phyloP scores from a whole-genome alignment of 1,139 yeast species.

The Pichia sp. region DNA sequence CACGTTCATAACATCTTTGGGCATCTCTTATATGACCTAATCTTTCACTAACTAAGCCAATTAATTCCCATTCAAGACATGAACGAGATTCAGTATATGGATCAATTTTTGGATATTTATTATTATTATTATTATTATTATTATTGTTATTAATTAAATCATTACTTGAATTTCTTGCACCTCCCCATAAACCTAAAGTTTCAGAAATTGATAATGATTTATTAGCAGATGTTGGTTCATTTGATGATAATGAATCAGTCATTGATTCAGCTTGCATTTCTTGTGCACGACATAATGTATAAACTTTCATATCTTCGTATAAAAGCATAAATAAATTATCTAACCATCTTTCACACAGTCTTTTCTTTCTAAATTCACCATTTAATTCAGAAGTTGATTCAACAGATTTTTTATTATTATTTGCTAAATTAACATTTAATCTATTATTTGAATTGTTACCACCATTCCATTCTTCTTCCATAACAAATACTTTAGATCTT shows the following conservation, averaged over 20 bases:
- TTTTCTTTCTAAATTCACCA: conserved; percentile 32
- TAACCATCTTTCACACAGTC: conserved; percentile 59
- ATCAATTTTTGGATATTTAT: conserved; percentile 25
- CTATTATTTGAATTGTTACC: not conserved
- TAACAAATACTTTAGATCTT: conserved; percentile 55
- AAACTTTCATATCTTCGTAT: conserved; percentile 53
- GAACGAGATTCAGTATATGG: conserved; percentile 24
- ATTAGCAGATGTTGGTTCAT: not conserved
- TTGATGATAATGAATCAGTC: conserved; percentile 3
- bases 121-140: not conserved
- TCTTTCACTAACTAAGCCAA: conserved; percentile 49
- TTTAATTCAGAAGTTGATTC: not conserved
- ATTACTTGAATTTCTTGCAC: conserved; percentile 2
- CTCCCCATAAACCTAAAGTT: conserved; percentile 11
- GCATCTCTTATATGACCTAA: conserved; percentile 54
- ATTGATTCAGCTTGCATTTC: conserved; percentile 23
- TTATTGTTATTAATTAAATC: not conserved
- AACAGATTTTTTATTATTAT: not conserved
- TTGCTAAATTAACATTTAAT: not conserved
- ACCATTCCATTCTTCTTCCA: conserved; percentile 49
- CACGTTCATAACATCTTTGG: conserved; percentile 57
- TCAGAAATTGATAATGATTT: not conserved
- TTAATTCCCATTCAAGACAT: conserved; percentile 55
- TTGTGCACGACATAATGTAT: conserved; percentile 56
- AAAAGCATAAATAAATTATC: conserved; percentile 55